Conservation (phyloP, 129 eudicot genomes). For the Arctium minus region DNA sequence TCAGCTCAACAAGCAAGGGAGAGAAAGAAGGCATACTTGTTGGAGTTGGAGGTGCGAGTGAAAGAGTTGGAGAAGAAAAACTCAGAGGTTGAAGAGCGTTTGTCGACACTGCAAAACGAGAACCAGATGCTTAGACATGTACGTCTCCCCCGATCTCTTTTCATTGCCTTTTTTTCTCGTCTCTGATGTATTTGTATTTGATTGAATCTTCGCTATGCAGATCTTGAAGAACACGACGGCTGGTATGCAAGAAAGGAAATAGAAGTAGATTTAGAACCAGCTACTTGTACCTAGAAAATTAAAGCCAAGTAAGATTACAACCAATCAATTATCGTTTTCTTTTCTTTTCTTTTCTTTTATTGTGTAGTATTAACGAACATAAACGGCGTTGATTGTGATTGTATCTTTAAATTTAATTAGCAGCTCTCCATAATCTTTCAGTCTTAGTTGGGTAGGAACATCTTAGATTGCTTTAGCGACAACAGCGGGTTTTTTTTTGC, state of each 20-base stretch:
- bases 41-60: conserved; percentile 75
- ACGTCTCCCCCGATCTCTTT: not conserved
- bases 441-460: not conserved
- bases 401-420: not conserved
- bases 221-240: conserved; percentile 82
- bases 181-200: not conserved
- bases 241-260: conserved; percentile 61
- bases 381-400: conserved; percentile 8
- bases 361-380: conserved; percentile 11
- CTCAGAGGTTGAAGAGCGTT: conserved; percentile 88
- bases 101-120: conserved; percentile 89
- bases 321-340: not conserved
- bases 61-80: conserved; percentile 88
- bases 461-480: not conserved
- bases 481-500: not conserved
- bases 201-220: conserved; percentile 32
- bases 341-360: not conserved
- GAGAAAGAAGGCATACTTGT: conserved; percentile 88
- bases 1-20: conserved; percentile 99
- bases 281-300: not conserved
- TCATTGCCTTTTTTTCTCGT: not conserved
- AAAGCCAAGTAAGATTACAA: conserved; percentile 10
- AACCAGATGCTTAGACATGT: conserved; percentile 99
- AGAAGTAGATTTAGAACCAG: conserved; percentile 28
- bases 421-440: conserved; percentile 7